Evolutionary conservation across 2,329 filamentous ascomycete species (phyloP), one percentile per base, ranked within the genome.

Genomic region (Bipolaris sorokiniana): DNA sequence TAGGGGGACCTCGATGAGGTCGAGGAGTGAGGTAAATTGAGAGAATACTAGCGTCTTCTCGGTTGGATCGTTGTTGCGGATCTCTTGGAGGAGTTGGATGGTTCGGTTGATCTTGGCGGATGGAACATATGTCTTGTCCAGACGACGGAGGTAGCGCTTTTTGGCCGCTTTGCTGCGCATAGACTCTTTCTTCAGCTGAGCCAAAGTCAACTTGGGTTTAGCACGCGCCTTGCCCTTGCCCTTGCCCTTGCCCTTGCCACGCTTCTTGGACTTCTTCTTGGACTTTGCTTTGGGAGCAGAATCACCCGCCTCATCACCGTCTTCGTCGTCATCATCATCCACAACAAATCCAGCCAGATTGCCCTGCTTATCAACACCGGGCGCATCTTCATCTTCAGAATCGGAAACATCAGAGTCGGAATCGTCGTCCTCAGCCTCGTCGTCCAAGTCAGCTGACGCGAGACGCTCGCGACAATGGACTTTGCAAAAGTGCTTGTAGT

Each of bases 41-140:
- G 87, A 90, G 78, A 95, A 95, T 61, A 95, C 84, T 51, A 95
- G 88, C 0, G 89, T 91, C 76, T 94, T 94, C 72, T 92, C 88
- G 1, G 82, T 83, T 2, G 84, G 69, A 31, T 80, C 78, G 9
- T 77, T 76, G n/a, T 68, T 68, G 51, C 80, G 75, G 54, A 86
- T 81, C 13, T 78, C 73, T 10, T 79, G 71, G 11, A 94, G 78
- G 6, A 93, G 81, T 52, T 90, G 85, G 54, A 90, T 77, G 6
- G 86, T 86, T 71, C 88, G 88, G 20, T 86, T 84, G 28, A 91
- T 87, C 76, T 94, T 95, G 26, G 90, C 86, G 18, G 90, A 95
- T 1, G 90, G 83, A 55, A 89, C 78, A 84, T 87, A 97, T 26
- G 86, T 78, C 71, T 88, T 86, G 22, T 83, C 82, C 6, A 95